Percentiles rank a stretch among this genome's conserved stretches.
phyloP scores from a whole-genome alignment of 352 stramenopile species.

The Pythium coloratum region DNA sequence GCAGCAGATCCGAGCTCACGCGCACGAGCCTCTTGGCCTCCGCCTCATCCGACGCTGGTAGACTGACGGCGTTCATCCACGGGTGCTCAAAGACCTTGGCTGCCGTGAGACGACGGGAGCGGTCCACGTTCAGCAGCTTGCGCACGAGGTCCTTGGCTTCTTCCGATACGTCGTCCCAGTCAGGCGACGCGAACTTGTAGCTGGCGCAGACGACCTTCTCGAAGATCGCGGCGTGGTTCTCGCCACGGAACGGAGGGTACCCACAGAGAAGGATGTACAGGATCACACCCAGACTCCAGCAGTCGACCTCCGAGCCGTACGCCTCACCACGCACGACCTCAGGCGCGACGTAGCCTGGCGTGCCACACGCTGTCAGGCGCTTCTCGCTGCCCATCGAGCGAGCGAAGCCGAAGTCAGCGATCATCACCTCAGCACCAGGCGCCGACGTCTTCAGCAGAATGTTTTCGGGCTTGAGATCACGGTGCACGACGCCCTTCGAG shows the following conservation, averaged over 20 bases:
- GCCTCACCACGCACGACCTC: constrained; percentile 89
- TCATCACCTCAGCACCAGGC: constrained; percentile 73
- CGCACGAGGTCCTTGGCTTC: constrained; percentile 95
- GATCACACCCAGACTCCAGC: constrained; percentile 94
- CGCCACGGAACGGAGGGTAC: constrained; percentile 85
- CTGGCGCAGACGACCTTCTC: constrained; percentile 73
- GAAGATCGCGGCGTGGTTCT: constrained; percentile 71
- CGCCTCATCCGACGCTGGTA: constrained; percentile 25
- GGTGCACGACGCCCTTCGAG: constrained; percentile 90
- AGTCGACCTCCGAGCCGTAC: constrained; percentile 91
- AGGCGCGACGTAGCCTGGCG: constrained; percentile 63
- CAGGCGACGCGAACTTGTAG: constrained; percentile 90
- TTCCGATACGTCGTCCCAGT: constrained; percentile 95
- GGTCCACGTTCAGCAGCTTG: constrained; percentile 90
- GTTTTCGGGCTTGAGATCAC: constrained; percentile 90
- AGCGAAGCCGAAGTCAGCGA: constrained; percentile 91
- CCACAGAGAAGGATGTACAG: constrained; percentile 94
- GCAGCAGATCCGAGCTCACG: constrained; percentile 59
- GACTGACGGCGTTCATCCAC: constrained; percentile 66
- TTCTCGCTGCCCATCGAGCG: constrained; percentile 55
- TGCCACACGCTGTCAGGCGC: constrained; percentile 54
- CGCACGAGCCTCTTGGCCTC: constrained; percentile 29
- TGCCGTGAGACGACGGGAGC: constrained; percentile 64
- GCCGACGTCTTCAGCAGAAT: constrained; percentile 83
- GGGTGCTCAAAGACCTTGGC: constrained; percentile 68